Evolutionary conservation across 306 rosid species (phyloP), one percentile per base, ranked within the genome.

Genomic region (Vigna trinervia): DNA sequence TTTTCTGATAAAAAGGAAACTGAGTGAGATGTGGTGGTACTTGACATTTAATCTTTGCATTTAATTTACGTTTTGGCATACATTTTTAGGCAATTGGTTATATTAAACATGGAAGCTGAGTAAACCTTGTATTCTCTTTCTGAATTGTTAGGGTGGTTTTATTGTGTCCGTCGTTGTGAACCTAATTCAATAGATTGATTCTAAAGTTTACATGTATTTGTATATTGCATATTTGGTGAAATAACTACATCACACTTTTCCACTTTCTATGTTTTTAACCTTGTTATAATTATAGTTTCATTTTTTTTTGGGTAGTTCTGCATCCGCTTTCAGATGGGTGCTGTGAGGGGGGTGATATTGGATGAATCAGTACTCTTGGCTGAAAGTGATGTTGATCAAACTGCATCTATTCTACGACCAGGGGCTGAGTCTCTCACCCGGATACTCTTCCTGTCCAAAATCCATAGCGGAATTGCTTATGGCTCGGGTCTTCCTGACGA

Each of bases 321-420:
- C 69, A n/a, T 70, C 14, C 53, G 34, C 39, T 74, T 41, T 59
- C 77, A 50, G 53, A 85, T 85, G 86, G 74, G 82, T 71, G 70
- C 43, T 22, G 84, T 85, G 66, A 82, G 69, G 23, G 91, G 90
- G 59, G 93, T 94, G 68, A 78, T 92, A 56, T 72, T 94, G 81
- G 93, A 94, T 79, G 93, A 83, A 48, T 89, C 95, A 32, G 84
- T 74, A 46, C 53, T 94, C 12, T 78, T 90, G 20, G 54, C 51
- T 5, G 68, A 77, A 41, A 75, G 50, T 17, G 53, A 41, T 72
- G 84, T 71, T 77, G 75, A 79, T 54, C 78, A 75, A 71, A 83
- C 48, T 36, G 47, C 14, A 47, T 62, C 73, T 17, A 17, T 56
- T 30, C 83, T 85, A 38, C 80, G 26, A 28, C 80, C 89, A 7